Evolutionary conservation across 768 basidiomycete genomes (phyloP).

Genomic region (Mycena capillaripes): DNA sequence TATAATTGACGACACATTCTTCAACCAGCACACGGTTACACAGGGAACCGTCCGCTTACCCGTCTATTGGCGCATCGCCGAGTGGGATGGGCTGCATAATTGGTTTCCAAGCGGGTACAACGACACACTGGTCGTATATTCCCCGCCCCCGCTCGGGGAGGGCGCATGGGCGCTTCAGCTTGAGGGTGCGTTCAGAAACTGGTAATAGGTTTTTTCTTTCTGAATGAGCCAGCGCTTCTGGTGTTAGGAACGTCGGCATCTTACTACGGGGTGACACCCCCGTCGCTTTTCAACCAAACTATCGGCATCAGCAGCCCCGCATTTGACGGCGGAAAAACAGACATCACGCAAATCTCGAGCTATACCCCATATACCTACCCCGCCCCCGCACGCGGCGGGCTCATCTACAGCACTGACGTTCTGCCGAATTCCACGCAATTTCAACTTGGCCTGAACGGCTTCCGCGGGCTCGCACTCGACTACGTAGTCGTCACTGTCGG

Average conservation of each 20-base stretch:
- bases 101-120: slow-evolving; percentile 12
- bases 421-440: slow-evolving; percentile 11
- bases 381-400: slow-evolving; percentile 2
- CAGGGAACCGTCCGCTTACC: slow-evolving; percentile 7
- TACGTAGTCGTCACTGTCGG: slow-evolving; percentile 10
- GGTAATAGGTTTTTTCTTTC: neutral
- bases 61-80: slow-evolving; percentile 4
- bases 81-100: slow-evolving; percentile 11
- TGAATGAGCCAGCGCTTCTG: slow-evolving; percentile 5
- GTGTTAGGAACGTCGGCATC: slow-evolving; percentile 11
- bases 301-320: slow-evolving; percentile 12
- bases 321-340: slow-evolving; percentile 9
- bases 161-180: neutral
- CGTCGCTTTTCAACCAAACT: slow-evolving; percentile 12
- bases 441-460: slow-evolving; percentile 7
- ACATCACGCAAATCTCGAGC: slow-evolving; percentile 10
- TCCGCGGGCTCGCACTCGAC: slow-evolving; percentile 11
- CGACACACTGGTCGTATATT: slow-evolving; percentile 11
- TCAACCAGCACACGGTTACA: slow-evolving; percentile 6
- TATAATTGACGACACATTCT: slow-evolving; percentile 11
- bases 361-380: slow-evolving; percentile 8
- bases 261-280: slow-evolving; percentile 13
- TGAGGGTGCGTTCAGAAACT: slow-evolving; percentile 3
- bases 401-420: slow-evolving; percentile 4
- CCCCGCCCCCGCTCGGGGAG: slow-evolving; percentile 6